Evolutionary conservation across 2,329 filamentous ascomycete species (phyloP).

Genomic region (Pyrenophora seminiperda): DNA sequence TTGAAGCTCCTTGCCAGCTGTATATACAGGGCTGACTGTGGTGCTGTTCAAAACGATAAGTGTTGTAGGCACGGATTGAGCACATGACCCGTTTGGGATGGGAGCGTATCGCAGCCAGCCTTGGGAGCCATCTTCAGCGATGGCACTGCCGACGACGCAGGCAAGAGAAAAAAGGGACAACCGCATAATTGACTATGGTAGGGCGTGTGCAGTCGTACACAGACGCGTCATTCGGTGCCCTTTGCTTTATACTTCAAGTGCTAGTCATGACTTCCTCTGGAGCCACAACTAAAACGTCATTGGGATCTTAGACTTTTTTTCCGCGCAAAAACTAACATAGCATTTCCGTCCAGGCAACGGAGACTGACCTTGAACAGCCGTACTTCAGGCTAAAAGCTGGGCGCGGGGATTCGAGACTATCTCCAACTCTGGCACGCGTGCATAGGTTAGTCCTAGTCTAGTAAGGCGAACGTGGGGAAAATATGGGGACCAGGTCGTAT

Average conservation of each 20-base stretch:
- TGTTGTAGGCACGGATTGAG: constrained; percentile 53
- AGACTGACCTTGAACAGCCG: constrained; percentile 1
- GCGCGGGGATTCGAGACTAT: background rate
- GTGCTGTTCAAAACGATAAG: constrained; percentile 63
- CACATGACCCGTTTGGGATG: constrained; percentile 49
- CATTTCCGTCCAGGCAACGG: constrained; percentile 1
- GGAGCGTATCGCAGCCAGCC: constrained; percentile 70
- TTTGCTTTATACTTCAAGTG: constrained; percentile 12
- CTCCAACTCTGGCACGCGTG: constrained; percentile 7
- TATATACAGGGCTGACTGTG: constrained; percentile 61
- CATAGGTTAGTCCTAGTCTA: constrained; percentile 4
- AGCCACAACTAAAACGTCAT: constrained; percentile 5
- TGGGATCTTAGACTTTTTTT: background rate
- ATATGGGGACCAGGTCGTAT: constrained; percentile 2
- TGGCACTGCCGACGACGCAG: background rate
- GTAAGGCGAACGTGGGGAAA: constrained; percentile 4
- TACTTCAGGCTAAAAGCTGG: constrained; percentile 17
- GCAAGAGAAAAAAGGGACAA: constrained; percentile 6
- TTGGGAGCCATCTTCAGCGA: constrained; percentile 64
- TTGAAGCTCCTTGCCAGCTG: constrained; percentile 64
- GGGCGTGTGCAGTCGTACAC: background rate
- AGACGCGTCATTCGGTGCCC: background rate
- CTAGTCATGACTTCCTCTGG: background rate
- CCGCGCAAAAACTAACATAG: constrained; percentile 1
- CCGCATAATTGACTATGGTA: constrained; percentile 8